phyloP scores from a whole-genome alignment of 139 green algal genomes.

The Micractinium sp. region DNA sequence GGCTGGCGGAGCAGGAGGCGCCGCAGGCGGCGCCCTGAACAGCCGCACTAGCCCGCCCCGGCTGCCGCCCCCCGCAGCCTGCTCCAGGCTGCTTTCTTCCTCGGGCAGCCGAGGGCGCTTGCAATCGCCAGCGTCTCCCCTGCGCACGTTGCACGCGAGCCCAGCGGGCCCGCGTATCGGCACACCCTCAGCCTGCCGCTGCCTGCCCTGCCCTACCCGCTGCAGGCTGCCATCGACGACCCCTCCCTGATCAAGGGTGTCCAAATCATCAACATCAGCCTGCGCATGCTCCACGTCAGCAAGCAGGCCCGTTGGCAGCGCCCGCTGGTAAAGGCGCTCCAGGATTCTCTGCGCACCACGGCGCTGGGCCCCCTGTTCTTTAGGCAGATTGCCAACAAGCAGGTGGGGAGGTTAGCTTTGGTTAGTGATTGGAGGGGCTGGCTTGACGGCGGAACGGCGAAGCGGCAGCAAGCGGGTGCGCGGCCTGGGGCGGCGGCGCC shows the following conservation, averaged over 20 bases:
- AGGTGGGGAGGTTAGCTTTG: neutral
- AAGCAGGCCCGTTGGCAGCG: constrained; percentile 63
- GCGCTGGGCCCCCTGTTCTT: constrained; percentile 83
- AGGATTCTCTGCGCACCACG: constrained; percentile 70
- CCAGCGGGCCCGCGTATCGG: no score
- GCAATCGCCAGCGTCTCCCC: no score
- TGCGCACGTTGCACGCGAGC: neutral
- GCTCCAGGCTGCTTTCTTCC: no score
- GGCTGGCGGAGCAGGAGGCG: no score
- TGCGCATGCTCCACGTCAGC: constrained; percentile 73
- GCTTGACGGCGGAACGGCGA: no score
- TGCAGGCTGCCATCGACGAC: constrained; percentile 57
- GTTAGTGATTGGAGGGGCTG: no score
- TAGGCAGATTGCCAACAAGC: constrained; percentile 19
- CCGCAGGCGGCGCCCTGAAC: no score
- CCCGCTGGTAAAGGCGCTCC: constrained; percentile 77
- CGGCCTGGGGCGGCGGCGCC: no score
- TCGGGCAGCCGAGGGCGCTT: no score
- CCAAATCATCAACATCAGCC: constrained; percentile 82
- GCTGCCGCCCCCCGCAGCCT: no score
- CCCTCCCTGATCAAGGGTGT: constrained; percentile 76
- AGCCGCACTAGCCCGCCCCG: no score
- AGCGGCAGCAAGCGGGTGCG: no score
- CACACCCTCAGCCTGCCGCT: neutral
- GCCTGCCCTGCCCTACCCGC: neutral